Evolutionary conservation across 2,329 filamentous ascomycete species (phyloP).

Genomic region (Podosphaera xanthii): DNA sequence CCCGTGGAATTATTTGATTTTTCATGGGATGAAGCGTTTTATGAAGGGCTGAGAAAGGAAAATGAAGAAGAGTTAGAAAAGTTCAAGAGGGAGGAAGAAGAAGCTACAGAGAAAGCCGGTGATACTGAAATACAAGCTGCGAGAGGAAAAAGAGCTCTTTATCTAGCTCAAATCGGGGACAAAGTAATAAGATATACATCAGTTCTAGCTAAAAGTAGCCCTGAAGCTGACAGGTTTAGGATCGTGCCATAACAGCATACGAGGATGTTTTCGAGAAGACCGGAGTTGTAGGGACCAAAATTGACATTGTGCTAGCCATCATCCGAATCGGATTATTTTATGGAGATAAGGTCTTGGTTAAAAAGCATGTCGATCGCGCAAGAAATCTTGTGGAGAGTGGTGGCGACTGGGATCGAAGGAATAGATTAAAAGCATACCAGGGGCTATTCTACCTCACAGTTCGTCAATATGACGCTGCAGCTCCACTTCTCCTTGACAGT

Average conservation of each 20-base stretch:
- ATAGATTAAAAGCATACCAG: constrained; percentile 96
- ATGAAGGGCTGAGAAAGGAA: constrained; percentile 51
- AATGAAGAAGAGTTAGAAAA: constrained; percentile 58
- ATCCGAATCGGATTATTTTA: constrained; percentile 93
- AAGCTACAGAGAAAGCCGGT: constrained; percentile 85
- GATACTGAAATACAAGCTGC: constrained; percentile 89
- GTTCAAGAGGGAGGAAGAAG: constrained; percentile 71
- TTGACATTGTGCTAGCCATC: constrained; percentile 88
- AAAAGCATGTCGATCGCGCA: constrained; percentile 82
- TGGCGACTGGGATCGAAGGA: constrained; percentile 95
- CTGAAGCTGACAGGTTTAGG: constrained; percentile 27
- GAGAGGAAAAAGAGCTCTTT: constrained; percentile 83
- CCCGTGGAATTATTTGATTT: constrained; percentile 42
- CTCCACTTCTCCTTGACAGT: constrained; percentile 84
- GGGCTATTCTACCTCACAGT: constrained; percentile 81
- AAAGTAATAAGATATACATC: constrained; percentile 39
- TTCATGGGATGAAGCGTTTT: constrained; percentile 78
- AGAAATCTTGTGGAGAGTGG: constrained; percentile 79
- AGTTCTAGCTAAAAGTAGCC: background rate
- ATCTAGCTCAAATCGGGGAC: constrained; percentile 86
- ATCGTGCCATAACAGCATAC: constrained; percentile 80
- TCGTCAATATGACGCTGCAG: constrained; percentile 72
- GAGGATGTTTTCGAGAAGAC: constrained; percentile 93
- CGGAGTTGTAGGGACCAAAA: constrained; percentile 89
- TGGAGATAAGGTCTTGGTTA: constrained; percentile 73